phyloP scores from a whole-genome alignment of 495 filamentous ascomycete species.

The Staphylotrichum tortipilum region DNA sequence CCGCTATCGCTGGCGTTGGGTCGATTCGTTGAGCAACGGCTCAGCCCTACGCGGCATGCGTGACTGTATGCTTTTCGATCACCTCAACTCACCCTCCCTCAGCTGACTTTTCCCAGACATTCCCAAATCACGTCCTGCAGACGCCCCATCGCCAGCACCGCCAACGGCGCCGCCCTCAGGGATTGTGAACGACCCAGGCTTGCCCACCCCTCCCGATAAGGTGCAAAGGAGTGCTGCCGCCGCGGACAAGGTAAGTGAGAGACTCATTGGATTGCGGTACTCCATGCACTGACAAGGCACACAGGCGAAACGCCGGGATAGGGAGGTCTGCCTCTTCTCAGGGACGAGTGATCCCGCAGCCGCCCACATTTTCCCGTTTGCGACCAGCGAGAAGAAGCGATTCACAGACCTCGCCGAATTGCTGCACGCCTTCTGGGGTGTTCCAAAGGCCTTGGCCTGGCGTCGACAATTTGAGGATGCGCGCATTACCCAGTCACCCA shows the following conservation, averaged over 20 bases:
- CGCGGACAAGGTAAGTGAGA: not conserved
- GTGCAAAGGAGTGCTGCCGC: conserved; percentile 1
- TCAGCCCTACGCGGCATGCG: not conserved
- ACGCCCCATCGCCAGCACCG: not conserved
- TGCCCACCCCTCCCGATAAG: not conserved
- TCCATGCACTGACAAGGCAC: not conserved
- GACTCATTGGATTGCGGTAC: not conserved
- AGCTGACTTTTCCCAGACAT: not conserved
- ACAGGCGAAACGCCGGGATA: conserved; percentile 7
- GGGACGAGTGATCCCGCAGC: conserved; percentile 4
- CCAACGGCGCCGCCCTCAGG: not conserved
- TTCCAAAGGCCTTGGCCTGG: conserved; percentile 2
- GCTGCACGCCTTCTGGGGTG: conserved; percentile 2
- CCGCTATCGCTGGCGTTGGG: not conserved
- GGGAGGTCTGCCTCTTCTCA: conserved; percentile 8
- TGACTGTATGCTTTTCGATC: not conserved
- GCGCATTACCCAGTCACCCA: not conserved
- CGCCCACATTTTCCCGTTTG: conserved; percentile 10
- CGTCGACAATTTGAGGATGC: not conserved
- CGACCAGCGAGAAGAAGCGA: conserved; percentile 6
- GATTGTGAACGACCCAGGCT: conserved; percentile 4
- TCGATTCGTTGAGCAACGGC: no score
- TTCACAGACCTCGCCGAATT: not conserved
- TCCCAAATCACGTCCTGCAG: not conserved
- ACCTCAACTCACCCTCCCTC: not conserved